Conservation (phyloP, 1,284 basidiomycete species). For the Phellopilus nigrolimitatus region DNA sequence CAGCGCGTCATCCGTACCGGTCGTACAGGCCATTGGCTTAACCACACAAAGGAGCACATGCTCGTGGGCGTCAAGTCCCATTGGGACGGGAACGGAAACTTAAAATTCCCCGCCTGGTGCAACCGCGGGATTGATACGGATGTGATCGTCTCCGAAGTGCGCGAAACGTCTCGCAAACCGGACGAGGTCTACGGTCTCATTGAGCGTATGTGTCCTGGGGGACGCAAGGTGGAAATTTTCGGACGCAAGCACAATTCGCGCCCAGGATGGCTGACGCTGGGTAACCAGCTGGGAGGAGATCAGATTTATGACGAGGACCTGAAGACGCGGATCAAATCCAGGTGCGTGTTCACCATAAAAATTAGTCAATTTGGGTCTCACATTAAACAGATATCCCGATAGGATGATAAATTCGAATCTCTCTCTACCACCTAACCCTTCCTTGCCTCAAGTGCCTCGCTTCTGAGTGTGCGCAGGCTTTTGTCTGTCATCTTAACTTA, state of each 20-base stretch:
- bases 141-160: conserved; percentile 93
- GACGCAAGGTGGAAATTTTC: conserved; percentile 94
- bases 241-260: conserved; percentile 93
- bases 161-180: conserved; percentile 95
- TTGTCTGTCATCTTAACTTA: too few species aligned
- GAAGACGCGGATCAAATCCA: conserved; percentile 54
- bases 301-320: conserved; percentile 84
- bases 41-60: conserved; percentile 98
- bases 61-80: conserved; percentile 90
- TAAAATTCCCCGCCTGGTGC: conserved; percentile 80
- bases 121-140: conserved; percentile 92
- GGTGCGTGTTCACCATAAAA: conserved; percentile 33
- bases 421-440: background rate
- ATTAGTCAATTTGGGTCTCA: too few species aligned
- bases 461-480: too few species aligned
- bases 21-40: conserved; percentile 94
- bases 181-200: conserved; percentile 96
- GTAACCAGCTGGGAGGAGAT: conserved; percentile 89
- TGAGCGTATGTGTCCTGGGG: conserved; percentile 86
- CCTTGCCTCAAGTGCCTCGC: background rate
- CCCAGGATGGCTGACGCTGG: conserved; percentile 81
- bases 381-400: conserved; percentile 8
- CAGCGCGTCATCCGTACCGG: conserved; percentile 97
- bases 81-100: conserved; percentile 51
- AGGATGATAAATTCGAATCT: conserved; percentile 1